Evolutionary conservation across 176 grass and related monocot species (phyloP).

Genomic region (Oryza longistaminata): DNA sequence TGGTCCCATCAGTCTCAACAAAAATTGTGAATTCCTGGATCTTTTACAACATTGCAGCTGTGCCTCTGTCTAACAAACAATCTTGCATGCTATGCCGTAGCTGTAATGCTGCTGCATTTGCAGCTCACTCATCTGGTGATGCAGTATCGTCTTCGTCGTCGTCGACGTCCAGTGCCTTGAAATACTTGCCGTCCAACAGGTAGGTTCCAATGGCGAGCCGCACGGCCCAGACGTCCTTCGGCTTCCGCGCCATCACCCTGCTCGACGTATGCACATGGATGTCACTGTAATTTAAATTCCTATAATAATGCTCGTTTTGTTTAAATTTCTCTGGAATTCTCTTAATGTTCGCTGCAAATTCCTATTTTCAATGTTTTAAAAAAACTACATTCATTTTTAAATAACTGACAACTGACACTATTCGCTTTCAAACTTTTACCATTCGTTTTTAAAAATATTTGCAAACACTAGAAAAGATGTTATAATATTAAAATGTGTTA

Average conservation of each 20-base stretch:
- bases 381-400: too few relatives aligned
- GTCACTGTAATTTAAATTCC: not conserved
- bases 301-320: not conserved
- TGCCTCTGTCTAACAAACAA: not conserved
- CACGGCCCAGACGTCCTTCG: constrained; percentile 86
- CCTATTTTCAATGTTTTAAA: not conserved
- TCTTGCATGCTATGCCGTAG: not conserved
- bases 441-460: too few relatives aligned
- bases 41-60: not conserved
- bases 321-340: not conserved
- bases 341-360: not conserved
- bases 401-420: too few relatives aligned
- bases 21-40: not conserved
- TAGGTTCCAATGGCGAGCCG: constrained; percentile 72
- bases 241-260: constrained; percentile 81
- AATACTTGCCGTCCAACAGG: constrained; percentile 72
- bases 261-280: not conserved
- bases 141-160: constrained; percentile 6
- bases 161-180: constrained; percentile 61
- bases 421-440: too few relatives aligned
- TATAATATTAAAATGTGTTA: too few relatives aligned
- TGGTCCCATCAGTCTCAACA: not conserved
- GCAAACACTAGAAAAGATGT: too few relatives aligned
- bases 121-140: constrained; percentile 5
- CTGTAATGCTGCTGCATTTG: constrained; percentile 1